Percentiles rank a stretch among this genome's conserved stretches.
Conservation (phyloP, 257 asterid genomes). For the Jacaranda mimosifolia region DNA sequence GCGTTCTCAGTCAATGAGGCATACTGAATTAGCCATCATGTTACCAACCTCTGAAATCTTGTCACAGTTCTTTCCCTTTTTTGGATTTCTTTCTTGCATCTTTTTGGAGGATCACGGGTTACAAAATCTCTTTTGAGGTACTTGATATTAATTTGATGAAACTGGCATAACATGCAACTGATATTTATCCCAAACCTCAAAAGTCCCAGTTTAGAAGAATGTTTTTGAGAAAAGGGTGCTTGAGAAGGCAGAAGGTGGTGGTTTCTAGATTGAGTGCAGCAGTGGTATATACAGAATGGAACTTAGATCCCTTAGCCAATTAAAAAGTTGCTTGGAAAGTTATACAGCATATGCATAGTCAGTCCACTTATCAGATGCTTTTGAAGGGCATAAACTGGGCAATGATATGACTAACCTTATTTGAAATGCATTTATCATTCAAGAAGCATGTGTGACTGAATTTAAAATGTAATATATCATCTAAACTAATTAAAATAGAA, state of each 20-base stretch:
- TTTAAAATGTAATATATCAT: not conserved
- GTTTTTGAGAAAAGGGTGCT: not conserved
- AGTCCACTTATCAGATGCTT: not conserved
- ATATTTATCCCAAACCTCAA: not conserved
- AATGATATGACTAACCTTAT: not conserved
- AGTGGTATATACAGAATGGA: not conserved
- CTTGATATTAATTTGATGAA: not conserved
- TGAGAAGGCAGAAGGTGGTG: not conserved
- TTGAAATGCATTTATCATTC: not conserved
- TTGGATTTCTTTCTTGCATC: not conserved
- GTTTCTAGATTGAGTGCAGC: not conserved
- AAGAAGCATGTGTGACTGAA: not conserved
- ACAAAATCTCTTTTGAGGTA: not conserved
- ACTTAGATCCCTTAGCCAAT: not conserved
- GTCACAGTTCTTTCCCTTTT: not conserved
- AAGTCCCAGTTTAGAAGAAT: not conserved
- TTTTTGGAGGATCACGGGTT: not conserved
- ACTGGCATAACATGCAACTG: not conserved
- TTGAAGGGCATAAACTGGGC: not conserved
- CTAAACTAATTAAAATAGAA: not conserved
- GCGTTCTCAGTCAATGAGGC: conserved; percentile 9
- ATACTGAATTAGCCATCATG: not conserved
- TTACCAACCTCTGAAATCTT: conserved; percentile 1
- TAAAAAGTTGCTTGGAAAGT: conserved; percentile 2
- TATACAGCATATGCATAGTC: not conserved